Evolutionary conservation across 2,329 filamentous ascomycete species (phyloP).

Genomic region (Ascochyta fabae): DNA sequence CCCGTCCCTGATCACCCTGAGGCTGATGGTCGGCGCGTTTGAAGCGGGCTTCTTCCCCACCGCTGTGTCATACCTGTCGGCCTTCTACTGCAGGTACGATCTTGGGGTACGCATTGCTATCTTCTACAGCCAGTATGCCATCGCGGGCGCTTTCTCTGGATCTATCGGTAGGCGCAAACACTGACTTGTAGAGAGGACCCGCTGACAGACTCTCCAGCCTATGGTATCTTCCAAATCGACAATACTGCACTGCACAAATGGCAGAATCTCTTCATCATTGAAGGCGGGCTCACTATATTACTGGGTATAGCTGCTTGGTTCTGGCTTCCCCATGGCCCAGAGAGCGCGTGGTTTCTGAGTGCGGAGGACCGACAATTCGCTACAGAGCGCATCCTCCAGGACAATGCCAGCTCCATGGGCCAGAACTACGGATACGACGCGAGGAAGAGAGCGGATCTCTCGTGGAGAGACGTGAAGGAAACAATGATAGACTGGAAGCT

Average conservation of each 20-base stretch:
- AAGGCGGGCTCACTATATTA: conserved; percentile 46
- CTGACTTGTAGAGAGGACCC: not conserved
- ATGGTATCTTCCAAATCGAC: conserved; percentile 56
- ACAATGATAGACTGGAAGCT: conserved; percentile 31
- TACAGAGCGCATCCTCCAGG: conserved; percentile 22
- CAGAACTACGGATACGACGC: conserved; percentile 6
- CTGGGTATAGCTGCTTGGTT: conserved; percentile 35
- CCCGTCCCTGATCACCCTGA: conserved; percentile 26
- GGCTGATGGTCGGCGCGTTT: conserved; percentile 47
- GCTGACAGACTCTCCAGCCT: conserved; percentile 26
- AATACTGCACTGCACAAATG: conserved; percentile 53
- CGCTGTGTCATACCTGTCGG: conserved; percentile 60
- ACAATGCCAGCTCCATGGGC: conserved; percentile 14
- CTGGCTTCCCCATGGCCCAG: conserved; percentile 36
- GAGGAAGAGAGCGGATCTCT: conserved; percentile 17
- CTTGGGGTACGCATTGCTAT: conserved; percentile 54
- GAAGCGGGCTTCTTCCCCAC: conserved; percentile 65
- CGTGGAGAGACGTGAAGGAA: conserved; percentile 25
- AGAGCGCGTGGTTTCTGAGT: conserved; percentile 49
- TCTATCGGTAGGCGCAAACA: conserved; percentile 35
- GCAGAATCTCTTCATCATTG: conserved; percentile 56
- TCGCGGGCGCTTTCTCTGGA: conserved; percentile 53
- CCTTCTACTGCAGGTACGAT: conserved; percentile 55
- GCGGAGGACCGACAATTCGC: conserved; percentile 28
- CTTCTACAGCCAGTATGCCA: conserved; percentile 53